These are phyloP conservation scores for Penicillium griseofulvum DNA, from an alignment of 2,329 filamentous ascomycete genomes.

Conservation along the genomic window DNA sequence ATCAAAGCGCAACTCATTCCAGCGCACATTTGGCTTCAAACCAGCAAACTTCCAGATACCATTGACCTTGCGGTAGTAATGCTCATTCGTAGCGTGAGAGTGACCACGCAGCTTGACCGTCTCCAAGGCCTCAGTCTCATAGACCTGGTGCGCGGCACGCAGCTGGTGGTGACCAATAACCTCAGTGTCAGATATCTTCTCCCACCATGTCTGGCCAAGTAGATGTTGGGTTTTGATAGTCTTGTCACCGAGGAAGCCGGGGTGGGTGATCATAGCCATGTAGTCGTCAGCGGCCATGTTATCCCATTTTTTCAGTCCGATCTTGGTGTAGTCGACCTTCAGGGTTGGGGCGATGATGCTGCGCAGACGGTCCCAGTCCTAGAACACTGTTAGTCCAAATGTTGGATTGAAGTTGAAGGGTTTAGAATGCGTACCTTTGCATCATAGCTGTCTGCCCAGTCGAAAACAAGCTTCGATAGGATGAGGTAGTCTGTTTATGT, in stretches of 20 bases:
- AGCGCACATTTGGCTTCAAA: conserved; percentile 55
- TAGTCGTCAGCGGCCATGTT: conserved; percentile 62
- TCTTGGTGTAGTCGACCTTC: conserved; percentile 65
- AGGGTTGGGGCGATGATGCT: conserved; percentile 44
- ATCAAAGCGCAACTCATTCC: conserved; percentile 59
- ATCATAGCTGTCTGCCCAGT: conserved; percentile 49
- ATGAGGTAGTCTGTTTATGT: conserved; percentile 33
- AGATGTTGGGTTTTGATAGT: conserved; percentile 65
- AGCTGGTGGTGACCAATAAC: conserved; percentile 61
- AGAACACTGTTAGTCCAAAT: not conserved
- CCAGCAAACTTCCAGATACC: conserved; percentile 64
- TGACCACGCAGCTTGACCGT: conserved; percentile 59
- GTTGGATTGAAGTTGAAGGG: not conserved
- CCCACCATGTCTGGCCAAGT: conserved; percentile 59
- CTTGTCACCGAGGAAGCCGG: conserved; percentile 59
- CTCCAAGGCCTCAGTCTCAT: conserved; percentile 51
- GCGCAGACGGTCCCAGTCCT: conserved; percentile 44
- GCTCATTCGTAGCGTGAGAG: conserved; percentile 57
- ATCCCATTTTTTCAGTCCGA: conserved; percentile 60
- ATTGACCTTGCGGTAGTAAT: conserved; percentile 58
- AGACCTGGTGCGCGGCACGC: conserved; percentile 62
- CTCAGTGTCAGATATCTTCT: conserved; percentile 57
- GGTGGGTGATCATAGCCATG: conserved; percentile 58
- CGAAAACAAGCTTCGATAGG: conserved; percentile 38
- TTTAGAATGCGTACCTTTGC: conserved; percentile 32